Conservation (phyloP, 2,329 filamentous ascomycete species). For the Apiospora koreana region DNA sequence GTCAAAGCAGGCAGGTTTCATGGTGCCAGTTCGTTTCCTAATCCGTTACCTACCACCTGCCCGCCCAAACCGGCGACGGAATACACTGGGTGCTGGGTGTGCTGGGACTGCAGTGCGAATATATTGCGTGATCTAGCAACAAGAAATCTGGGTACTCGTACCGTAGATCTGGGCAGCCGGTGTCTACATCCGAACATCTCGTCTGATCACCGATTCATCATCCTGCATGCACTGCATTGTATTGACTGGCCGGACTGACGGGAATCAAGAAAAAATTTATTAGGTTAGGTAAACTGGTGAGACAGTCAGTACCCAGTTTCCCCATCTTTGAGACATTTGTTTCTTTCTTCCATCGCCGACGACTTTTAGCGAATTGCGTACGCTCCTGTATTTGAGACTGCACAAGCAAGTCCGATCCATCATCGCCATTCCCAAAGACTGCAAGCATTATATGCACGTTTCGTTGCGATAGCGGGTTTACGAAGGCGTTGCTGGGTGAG, state of each 20-base stretch:
- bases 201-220: constrained; percentile 1
- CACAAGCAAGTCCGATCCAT: background rate
- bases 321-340: background rate
- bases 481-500: background rate
- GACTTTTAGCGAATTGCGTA: background rate
- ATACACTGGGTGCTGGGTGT: no score
- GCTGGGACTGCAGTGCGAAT: background rate
- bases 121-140: constrained; percentile 5
- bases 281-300: background rate
- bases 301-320: background rate
- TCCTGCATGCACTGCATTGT: background rate
- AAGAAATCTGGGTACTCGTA: constrained; percentile 6
- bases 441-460: constrained; percentile 5
- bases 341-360: background rate
- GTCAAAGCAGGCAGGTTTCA: constrained; percentile 1
- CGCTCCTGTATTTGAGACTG: background rate
- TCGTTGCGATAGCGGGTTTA: background rate
- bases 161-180: constrained; percentile 6
- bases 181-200: background rate
- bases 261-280: background rate
- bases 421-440: background rate
- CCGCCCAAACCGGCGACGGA: background rate
- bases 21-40: constrained; percentile 1
- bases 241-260: background rate
- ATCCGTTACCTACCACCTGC: constrained; percentile 6